phyloP scores from a whole-genome alignment of 225 moss, liverwort and hornwort species.

The Bryum argenteum region DNA sequence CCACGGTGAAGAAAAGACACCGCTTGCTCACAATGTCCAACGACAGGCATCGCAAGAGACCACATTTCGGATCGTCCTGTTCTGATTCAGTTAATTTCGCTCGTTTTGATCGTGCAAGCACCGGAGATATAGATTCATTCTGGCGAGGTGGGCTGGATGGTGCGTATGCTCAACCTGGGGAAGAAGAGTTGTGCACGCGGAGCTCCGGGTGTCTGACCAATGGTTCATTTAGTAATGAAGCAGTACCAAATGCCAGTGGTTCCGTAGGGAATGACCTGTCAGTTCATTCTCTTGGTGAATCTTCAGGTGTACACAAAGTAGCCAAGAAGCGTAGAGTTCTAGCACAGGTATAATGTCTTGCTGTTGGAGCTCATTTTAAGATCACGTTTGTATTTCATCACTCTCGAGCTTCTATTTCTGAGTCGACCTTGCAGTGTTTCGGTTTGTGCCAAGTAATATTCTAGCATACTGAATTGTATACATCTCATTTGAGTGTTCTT shows the following conservation, averaged over 20 bases:
- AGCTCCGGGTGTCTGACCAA: constrained; percentile 18
- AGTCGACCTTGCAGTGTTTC: not conserved
- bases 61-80: constrained; percentile 35
- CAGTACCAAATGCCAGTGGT: constrained; percentile 19
- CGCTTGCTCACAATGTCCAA: constrained; percentile 59
- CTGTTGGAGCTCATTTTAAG: constrained; percentile 12
- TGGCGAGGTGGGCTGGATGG: constrained; percentile 66
- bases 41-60: constrained; percentile 49
- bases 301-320: constrained; percentile 45
- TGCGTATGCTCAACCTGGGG: constrained; percentile 40
- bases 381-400: not conserved
- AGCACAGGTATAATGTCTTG: constrained; percentile 56
- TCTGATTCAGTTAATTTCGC: constrained; percentile 43
- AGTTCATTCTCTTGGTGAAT: constrained; percentile 30
- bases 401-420: not conserved
- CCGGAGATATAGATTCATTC: constrained; percentile 49
- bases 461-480: not conserved
- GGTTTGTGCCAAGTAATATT: not conserved
- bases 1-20: constrained; percentile 59
- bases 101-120: constrained; percentile 45
- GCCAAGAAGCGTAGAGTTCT: constrained; percentile 77
- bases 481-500: not conserved
- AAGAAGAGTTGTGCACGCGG: constrained; percentile 26
- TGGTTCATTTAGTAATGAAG: constrained; percentile 31
- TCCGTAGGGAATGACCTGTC: constrained; percentile 39